Percentiles rank a stretch among this genome's conserved stretches.
Conservation (phyloP, 2,329 filamentous ascomycete species). For the Diaporthe ampelina region DNA sequence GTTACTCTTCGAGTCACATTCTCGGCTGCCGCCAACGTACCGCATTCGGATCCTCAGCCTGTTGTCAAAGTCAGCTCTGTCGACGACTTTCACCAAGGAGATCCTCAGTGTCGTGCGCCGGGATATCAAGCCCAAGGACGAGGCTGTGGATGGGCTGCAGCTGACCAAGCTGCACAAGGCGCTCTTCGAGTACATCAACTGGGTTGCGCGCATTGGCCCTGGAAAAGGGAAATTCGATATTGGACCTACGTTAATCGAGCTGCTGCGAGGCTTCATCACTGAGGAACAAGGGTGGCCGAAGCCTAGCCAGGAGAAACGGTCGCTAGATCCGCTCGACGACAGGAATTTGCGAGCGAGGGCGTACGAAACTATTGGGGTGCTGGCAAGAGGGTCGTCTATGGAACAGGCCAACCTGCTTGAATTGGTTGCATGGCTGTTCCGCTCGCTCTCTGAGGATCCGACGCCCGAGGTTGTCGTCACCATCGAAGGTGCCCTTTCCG, state of each 20-base stretch:
- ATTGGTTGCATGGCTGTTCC: conserved; percentile 82
- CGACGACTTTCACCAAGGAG: conserved; percentile 75
- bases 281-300: conserved; percentile 88
- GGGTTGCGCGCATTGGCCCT: conserved; percentile 83
- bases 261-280: conserved; percentile 78
- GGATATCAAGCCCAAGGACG: conserved; percentile 60
- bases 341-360: conserved; percentile 81
- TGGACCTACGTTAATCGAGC: conserved; percentile 76
- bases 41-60: conserved; percentile 82
- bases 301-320: conserved; percentile 49
- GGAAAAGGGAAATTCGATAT: conserved; percentile 72
- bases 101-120: conserved; percentile 79
- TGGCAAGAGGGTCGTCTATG: conserved; percentile 76
- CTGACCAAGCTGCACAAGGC: conserved; percentile 84
- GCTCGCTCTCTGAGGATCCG: conserved; percentile 84
- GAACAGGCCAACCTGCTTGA: conserved; percentile 66
- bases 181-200: conserved; percentile 88
- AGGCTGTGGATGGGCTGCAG: conserved; percentile 74
- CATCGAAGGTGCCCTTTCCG: conserved; percentile 90
- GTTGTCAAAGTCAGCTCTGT: conserved; percentile 81
- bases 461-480: conserved; percentile 84
- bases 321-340: conserved; percentile 64
- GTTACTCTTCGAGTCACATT: conserved; percentile 80
- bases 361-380: conserved; percentile 90
- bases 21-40: conserved; percentile 78